Conservation (phyloP, 345 rosid species). For the Theobroma cacao region DNA sequence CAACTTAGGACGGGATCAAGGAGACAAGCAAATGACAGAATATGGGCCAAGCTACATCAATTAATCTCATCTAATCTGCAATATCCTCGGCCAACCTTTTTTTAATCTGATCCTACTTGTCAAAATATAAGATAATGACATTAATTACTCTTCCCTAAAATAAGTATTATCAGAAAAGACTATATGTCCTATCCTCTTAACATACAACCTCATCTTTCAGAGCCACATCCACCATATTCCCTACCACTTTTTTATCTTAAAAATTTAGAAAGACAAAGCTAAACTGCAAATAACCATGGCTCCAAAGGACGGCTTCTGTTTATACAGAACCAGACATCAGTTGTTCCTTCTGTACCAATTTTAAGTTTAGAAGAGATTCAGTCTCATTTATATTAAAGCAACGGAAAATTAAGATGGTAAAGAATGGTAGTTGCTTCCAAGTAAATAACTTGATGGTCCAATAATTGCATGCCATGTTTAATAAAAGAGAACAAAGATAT, state of each 20-base stretch:
- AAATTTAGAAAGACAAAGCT: neutral
- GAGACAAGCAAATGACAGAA: neutral
- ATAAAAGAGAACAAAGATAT: neutral
- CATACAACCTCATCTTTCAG: neutral
- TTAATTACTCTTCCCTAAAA: neutral
- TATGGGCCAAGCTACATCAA: neutral
- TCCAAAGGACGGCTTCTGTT: neutral
- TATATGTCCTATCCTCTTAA: neutral
- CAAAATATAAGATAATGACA: neutral
- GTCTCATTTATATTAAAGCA: neutral
- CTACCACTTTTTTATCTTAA: neutral
- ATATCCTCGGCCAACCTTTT: neutral
- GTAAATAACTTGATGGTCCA: neutral
- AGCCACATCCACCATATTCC: neutral
- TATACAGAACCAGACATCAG: neutral
- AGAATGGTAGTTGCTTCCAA: conserved; percentile 4
- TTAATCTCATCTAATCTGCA: neutral
- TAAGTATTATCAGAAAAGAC: neutral
- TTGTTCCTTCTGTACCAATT: neutral
- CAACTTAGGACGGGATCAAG: neutral
- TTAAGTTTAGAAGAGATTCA: neutral
- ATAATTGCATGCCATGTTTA: neutral
- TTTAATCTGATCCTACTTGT: neutral
- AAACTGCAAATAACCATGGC: neutral
- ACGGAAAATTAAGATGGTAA: neutral